Evolutionary conservation across 495 filamentous ascomycete species (phyloP), one percentile per base, ranked within the genome.

Genomic region (Lophiostoma macrostomum): DNA sequence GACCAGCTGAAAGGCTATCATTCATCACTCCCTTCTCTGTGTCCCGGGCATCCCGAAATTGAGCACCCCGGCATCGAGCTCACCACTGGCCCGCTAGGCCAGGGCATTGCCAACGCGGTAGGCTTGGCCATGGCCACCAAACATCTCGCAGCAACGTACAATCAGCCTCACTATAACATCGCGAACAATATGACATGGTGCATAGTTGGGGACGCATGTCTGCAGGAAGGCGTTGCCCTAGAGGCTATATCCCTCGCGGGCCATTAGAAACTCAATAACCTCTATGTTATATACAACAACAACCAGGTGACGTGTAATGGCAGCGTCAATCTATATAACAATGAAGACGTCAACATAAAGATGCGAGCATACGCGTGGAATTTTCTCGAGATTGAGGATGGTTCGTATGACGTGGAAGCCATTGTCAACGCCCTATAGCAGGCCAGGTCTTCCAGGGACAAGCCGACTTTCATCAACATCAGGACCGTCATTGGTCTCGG

Each of bases 1-100:
- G 79, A 83, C 16, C 76, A 85, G 60, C 68, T 83, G 24, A 76
- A 77, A 42, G 74, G 75, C n/a, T 83, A 83, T 56, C 76, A 80
- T 60, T 80, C 75, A 1, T 71, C 73, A 14, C 66, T 64, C 1
- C 76, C 80, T 55, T 16, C 52, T 3, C 57, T 81, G 0, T 80
- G 75, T 42, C 81, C 76, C 28, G 81, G 76, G 0, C 80, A 84
- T 53, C 81, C 80, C 0, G 80, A 84, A 57, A 81, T 82, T 35
- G 80, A 83, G 50, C 70, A 76, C 34, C 71, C 75, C 12, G 81
- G 79, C 6, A 75, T 84, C 45, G 81, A 83, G 63, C 77, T 84
- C 1, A 84, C 81, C 1, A 83, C 80, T 0, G 80, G 80, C 1
- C 80, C 80, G 0, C 69, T 83, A 18, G 80, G 80, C 3, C 80